These are phyloP conservation scores for Botrytis galanthina DNA, from an alignment of 2,329 filamentous ascomycete genomes.

Conservation along the genomic window DNA sequence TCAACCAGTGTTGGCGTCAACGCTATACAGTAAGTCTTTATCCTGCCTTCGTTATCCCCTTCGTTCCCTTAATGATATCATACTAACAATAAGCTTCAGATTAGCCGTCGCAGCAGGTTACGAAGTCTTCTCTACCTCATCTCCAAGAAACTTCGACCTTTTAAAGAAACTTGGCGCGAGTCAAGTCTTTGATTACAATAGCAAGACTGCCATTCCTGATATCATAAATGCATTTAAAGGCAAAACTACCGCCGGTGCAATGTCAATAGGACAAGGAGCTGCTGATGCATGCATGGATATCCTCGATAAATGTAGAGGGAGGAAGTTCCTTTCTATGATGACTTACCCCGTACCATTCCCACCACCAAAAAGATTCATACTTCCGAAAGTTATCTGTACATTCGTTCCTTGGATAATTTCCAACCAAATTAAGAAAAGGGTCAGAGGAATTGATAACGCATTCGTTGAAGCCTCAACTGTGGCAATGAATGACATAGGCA, in stretches of 20 bases:
- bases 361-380: neutral
- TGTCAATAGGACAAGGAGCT: constrained; percentile 9
- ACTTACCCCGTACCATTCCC: constrained; percentile 9
- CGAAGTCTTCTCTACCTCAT: constrained; percentile 42
- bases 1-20: constrained; percentile 31
- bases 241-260: constrained; percentile 37
- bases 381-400: neutral
- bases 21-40: constrained; percentile 37
- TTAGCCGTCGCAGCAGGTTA: constrained; percentile 45
- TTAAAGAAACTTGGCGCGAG: constrained; percentile 43
- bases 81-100: neutral
- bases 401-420: constrained; percentile 6
- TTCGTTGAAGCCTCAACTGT: constrained; percentile 1
- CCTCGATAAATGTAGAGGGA: constrained; percentile 8
- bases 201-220: constrained; percentile 21
- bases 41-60: neutral
- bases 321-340: constrained; percentile 3
- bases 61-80: too few species aligned
- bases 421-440: constrained; percentile 4
- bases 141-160: constrained; percentile 39
- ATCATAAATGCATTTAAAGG: constrained; percentile 25
- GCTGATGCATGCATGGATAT: constrained; percentile 18
- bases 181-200: constrained; percentile 43
- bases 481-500: constrained; percentile 19
- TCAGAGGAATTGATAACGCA: constrained; percentile 3